Evolutionary conservation across 1,284 basidiomycete genomes (phyloP).

Genomic region (Ceratobasidium sp.): DNA sequence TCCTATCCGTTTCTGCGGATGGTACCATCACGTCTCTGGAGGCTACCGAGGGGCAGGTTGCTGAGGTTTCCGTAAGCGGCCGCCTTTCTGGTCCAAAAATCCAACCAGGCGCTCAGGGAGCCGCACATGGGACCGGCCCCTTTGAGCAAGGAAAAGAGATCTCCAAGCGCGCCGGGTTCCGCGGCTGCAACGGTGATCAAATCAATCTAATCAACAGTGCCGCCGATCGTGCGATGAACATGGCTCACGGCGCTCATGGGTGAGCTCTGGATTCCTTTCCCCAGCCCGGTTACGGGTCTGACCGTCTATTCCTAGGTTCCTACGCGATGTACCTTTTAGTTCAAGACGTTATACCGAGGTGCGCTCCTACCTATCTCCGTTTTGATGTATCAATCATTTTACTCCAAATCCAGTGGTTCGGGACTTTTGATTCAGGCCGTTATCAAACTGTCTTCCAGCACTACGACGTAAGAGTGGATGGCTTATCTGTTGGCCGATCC

Average conservation of each 20-base stretch:
- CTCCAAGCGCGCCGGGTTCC: constrained; percentile 28
- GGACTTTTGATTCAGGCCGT: constrained; percentile 28
- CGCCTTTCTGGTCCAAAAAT: constrained; percentile 27
- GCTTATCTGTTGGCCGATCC: not conserved
- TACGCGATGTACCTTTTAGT: constrained; percentile 33
- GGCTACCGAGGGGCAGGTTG: constrained; percentile 20
- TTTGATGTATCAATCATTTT: not conserved
- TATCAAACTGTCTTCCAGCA: constrained; percentile 33
- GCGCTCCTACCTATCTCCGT: not conserved
- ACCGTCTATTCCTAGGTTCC: constrained; percentile 17
- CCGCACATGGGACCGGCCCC: constrained; percentile 21
- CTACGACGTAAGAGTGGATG: constrained; percentile 13
- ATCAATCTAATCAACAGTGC: constrained; percentile 24
- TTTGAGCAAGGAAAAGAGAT: constrained; percentile 14
- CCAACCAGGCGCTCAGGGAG: constrained; percentile 29
- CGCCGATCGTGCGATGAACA: constrained; percentile 28
- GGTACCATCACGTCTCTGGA: constrained; percentile 22
- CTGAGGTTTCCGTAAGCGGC: constrained; percentile 36
- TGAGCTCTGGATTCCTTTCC: not conserved
- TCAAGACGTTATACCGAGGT: constrained; percentile 36
- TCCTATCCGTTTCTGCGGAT: constrained; percentile 32
- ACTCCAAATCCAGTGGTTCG: constrained; percentile 31
- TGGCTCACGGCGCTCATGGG: constrained; percentile 42
- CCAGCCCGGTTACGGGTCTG: not conserved
- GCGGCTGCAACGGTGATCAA: constrained; percentile 28